phyloP scores from a whole-genome alignment of 495 filamentous ascomycete species.

The Neurospora sp. region DNA sequence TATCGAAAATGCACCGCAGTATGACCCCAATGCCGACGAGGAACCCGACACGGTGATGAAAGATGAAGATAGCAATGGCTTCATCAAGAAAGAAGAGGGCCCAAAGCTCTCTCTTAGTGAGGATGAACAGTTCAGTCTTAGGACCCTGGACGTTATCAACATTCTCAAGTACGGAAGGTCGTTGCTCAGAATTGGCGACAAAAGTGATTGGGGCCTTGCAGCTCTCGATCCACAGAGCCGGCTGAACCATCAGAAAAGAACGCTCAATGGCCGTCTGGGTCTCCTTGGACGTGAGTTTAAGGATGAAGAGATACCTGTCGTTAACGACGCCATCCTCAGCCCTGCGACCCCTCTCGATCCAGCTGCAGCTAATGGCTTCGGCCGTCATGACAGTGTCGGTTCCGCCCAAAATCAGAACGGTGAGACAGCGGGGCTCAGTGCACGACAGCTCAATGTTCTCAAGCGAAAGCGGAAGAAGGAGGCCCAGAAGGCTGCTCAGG shows the following conservation, averaged over 20 bases:
- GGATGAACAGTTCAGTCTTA: slow-evolving; percentile 49
- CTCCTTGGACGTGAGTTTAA: slow-evolving; percentile 70
- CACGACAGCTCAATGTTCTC: slow-evolving; percentile 83
- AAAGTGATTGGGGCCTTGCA: slow-evolving; percentile 70
- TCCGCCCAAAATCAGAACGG: slow-evolving; percentile 23
- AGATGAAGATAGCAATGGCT: slow-evolving; percentile 29
- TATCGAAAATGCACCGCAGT: slow-evolving; percentile 74
- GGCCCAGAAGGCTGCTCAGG: slow-evolving; percentile 65
- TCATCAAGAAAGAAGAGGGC: slow-evolving; percentile 43
- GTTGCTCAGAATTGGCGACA: slow-evolving; percentile 66
- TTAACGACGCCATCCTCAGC: slow-evolving; percentile 26
- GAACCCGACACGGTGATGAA: slow-evolving; percentile 35
- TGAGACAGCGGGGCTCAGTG: slow-evolving; percentile 70
- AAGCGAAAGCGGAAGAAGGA: slow-evolving; percentile 83
- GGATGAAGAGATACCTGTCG: slow-evolving; percentile 63
- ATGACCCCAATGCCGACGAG: slow-evolving; percentile 71
- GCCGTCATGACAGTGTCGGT: slow-evolving; percentile 23
- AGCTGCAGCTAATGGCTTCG: slow-evolving; percentile 31
- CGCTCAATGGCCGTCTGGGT: slow-evolving; percentile 70
- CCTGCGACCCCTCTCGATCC: slow-evolving; percentile 33
- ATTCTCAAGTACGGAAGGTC: slow-evolving; percentile 75
- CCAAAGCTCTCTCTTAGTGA: background rate
- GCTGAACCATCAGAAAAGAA: slow-evolving; percentile 81
- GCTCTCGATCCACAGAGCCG: slow-evolving; percentile 70
- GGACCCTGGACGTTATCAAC: slow-evolving; percentile 63